These are phyloP conservation scores for Colletotrichum tropicale DNA, from an alignment of 2,329 filamentous ascomycete species.

Conservation along the genomic window DNA sequence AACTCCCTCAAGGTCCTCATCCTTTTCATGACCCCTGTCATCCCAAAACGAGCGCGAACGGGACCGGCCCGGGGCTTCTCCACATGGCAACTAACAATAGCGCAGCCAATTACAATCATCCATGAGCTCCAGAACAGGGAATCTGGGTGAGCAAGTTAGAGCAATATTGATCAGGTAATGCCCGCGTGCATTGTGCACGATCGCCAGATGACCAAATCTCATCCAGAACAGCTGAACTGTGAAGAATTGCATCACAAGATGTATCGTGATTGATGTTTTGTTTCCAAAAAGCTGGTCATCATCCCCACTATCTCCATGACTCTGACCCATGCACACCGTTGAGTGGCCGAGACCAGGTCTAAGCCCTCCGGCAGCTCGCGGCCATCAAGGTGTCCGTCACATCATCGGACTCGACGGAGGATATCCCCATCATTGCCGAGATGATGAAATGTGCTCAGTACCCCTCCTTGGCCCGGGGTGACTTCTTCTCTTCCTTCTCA, in stretches of 20 bases:
- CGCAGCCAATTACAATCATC: slow-evolving; percentile 31
- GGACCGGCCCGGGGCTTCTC: slow-evolving; percentile 8
- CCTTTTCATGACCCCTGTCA: neutral
- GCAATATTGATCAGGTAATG: slow-evolving; percentile 28
- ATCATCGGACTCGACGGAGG: slow-evolving; percentile 5
- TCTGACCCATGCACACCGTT: neutral
- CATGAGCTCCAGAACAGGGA: slow-evolving; percentile 26
- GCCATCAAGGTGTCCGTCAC: slow-evolving; percentile 18
- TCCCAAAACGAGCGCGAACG: slow-evolving; percentile 15
- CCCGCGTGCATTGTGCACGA: neutral
- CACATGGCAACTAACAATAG: neutral
- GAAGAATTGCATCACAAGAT: neutral
- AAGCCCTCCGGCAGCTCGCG: neutral
- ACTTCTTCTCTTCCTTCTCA: neutral
- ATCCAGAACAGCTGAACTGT: neutral
- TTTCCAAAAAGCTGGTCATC: neutral
- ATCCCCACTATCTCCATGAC: neutral
- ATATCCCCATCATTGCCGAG: neutral
- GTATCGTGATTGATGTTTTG: neutral
- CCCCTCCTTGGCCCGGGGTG: neutral
- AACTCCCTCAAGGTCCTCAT: slow-evolving; percentile 19
- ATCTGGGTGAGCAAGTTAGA: slow-evolving; percentile 39
- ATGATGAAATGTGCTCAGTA: slow-evolving; percentile 16
- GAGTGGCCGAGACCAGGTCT: neutral
- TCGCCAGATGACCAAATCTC: neutral